Base-by-base conservation (phyloP, 1,284 basidiomycete genomes). In the Cronartium ribicola region DNA sequence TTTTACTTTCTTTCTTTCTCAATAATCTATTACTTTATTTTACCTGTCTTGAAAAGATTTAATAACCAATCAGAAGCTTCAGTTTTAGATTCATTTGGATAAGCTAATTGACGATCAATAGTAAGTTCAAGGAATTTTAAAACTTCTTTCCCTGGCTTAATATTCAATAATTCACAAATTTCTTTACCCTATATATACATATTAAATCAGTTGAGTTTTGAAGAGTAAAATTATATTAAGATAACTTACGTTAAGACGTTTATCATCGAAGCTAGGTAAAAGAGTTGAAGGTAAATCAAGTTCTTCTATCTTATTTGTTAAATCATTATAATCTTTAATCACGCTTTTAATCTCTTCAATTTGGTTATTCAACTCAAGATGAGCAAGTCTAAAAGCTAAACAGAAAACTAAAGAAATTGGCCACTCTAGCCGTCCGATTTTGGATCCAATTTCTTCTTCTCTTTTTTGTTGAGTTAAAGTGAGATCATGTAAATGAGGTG, bases 181-280 rank as follows among this genome's bases (percentile, higher is more conserved):
- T 71, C 69, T 64, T 71, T 71, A 11, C 69, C 69, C 69, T 71
- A 10, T 64, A 8, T 36, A 64, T 41, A 10, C 17, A 10, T 8
- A 3, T 36, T 20, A 20, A n/a, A 36, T 51, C n/a, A 29, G 40
- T 4, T 5, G 14, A 67, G 14, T n/a, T 0, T 48, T 8, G 29
- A 14, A 39, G 22, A 55, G 13, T 11, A 39, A 5, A 20, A 61
- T 40, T 17, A 14, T 5, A 46, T 29, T 29, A 70, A 70, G 6
- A 10, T 22, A 10, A 51, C 61, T 51, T 51, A 71, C 69, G 14
- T 71, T 62, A 43, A 71, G 59, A 39, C 60, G 61, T 36, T 62
- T 51, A 57, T 60, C 37, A 36, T 73, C 70, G 20, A 73, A 73
- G 59, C 59, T 22, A 14, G 46, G 20, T 4, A 64, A 66, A 11